Evolutionary conservation across 495 filamentous ascomycete genomes (phyloP).

Genomic region (Podospora didyma): DNA sequence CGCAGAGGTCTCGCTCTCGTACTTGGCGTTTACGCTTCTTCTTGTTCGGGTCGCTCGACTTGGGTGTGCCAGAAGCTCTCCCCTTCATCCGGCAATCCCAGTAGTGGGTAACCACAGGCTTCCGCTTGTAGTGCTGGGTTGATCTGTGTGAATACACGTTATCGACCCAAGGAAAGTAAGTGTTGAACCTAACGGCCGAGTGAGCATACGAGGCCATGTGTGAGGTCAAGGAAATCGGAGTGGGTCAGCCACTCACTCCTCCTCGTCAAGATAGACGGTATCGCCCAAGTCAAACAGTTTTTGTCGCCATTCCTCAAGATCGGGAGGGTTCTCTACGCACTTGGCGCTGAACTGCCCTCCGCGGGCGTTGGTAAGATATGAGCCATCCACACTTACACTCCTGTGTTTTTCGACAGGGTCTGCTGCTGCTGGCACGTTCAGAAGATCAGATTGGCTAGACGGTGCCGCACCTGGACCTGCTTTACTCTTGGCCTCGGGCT

Average conservation of each 20-base stretch:
- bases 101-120: slow-evolving; percentile 79
- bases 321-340: slow-evolving; percentile 61
- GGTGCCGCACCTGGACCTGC: not conserved
- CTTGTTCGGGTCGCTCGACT: slow-evolving; percentile 80
- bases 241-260: slow-evolving; percentile 57
- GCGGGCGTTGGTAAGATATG: not conserved
- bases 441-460: not conserved
- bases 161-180: slow-evolving; percentile 86
- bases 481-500: not conserved
- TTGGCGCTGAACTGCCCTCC: slow-evolving; percentile 28
- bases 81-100: slow-evolving; percentile 91
- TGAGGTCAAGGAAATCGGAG: not conserved
- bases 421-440: not conserved
- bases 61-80: slow-evolving; percentile 75
- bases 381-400: not conserved
- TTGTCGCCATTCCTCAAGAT: slow-evolving; percentile 69
- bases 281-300: slow-evolving; percentile 76
- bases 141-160: slow-evolving; percentile 91
- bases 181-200: slow-evolving; percentile 63
- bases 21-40: slow-evolving; percentile 83
- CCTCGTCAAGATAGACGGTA: slow-evolving; percentile 68
- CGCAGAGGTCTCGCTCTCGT: slow-evolving; percentile 74
- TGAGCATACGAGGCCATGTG: slow-evolving; percentile 2
- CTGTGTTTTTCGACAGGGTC: not conserved
- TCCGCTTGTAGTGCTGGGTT: slow-evolving; percentile 80